These are phyloP conservation scores for Tuber brumale DNA, from an alignment of 495 filamentous ascomycete genomes.

Conservation along the genomic window DNA sequence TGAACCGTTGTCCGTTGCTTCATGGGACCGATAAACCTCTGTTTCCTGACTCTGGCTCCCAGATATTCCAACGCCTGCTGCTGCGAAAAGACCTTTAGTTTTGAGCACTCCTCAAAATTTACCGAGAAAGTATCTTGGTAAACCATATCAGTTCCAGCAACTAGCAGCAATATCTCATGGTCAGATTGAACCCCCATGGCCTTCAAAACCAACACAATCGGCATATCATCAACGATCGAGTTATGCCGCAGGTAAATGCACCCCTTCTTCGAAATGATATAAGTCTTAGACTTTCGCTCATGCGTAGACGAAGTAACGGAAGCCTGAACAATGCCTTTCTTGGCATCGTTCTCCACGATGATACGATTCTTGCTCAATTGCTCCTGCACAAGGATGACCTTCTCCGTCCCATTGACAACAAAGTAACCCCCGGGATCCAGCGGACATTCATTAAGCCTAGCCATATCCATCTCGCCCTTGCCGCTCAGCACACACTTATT, in stretches of 20 bases:
- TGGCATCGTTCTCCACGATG: conserved; percentile 85
- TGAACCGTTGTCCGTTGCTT: conserved; percentile 63
- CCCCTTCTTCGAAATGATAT: conserved; percentile 87
- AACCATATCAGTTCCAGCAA: conserved; percentile 70
- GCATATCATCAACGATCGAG: conserved; percentile 81
- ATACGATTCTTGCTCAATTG: conserved; percentile 98
- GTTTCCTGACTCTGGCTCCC: conserved; percentile 69
- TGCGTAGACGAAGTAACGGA: conserved; percentile 95
- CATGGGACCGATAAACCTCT: conserved; percentile 42
- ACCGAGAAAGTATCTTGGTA: conserved; percentile 92
- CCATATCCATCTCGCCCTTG: conserved; percentile 77
- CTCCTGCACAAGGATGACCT: conserved; percentile 96
- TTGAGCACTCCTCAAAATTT: conserved; percentile 87
- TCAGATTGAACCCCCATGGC: conserved; percentile 91
- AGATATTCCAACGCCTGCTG: conserved; percentile 92
- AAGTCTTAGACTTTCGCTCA: conserved; percentile 94
- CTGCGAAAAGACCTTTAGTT: conserved; percentile 75
- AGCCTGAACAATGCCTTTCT: conserved; percentile 86
- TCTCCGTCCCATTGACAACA: conserved; percentile 76
- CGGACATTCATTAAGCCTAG: conserved; percentile 81
- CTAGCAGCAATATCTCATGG: conserved; percentile 82
- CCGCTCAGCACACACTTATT: conserved; percentile 78
- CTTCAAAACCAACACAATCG: conserved; percentile 84
- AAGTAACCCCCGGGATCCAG: conserved; percentile 97
- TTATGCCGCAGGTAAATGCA: conserved; percentile 86